Evolutionary conservation across 1,284 basidiomycete genomes (phyloP).

Genomic region (Fistulina hepatica): DNA sequence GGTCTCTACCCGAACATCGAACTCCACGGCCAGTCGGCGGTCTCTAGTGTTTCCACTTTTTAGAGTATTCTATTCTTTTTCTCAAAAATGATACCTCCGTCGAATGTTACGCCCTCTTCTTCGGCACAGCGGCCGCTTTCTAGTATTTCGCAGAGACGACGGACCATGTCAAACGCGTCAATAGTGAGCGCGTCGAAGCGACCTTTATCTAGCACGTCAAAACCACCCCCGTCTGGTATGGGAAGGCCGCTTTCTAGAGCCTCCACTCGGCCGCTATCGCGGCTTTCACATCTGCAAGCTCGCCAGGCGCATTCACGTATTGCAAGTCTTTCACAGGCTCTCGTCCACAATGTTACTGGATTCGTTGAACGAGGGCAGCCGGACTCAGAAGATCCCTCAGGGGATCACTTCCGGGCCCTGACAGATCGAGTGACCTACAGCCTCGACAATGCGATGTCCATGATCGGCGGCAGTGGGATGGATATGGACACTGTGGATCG

Average conservation of each 20-base stretch:
- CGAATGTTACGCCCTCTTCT: no score
- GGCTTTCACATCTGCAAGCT: slow-evolving; percentile 41
- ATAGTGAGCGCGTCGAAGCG: slow-evolving; percentile 27
- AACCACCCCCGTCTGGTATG: no score
- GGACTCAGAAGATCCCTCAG: no score
- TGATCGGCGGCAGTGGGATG: slow-evolving; percentile 41
- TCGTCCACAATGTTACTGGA: slow-evolving; percentile 44
- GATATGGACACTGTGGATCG: slow-evolving; percentile 46
- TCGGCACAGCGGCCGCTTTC: no score
- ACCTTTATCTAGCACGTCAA: slow-evolving; percentile 29
- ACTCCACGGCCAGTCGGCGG: no score
- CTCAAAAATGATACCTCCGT: no score
- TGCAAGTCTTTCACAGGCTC: slow-evolving; percentile 38
- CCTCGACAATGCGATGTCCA: slow-evolving; percentile 32
- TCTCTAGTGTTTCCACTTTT: no score
- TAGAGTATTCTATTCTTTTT: no score
- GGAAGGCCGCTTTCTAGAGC: slow-evolving; percentile 22
- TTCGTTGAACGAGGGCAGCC: no score
- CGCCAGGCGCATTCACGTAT: slow-evolving; percentile 44
- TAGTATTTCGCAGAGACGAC: no score
- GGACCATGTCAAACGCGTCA: no score
- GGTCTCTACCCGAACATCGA: no score
- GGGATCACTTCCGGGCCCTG: slow-evolving; percentile 35
- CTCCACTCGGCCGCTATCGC: slow-evolving; percentile 37
- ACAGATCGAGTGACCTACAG: slow-evolving; percentile 44